Conservation (phyloP, 2,329 filamentous ascomycete genomes). For the Diaporthe citriasiana region DNA sequence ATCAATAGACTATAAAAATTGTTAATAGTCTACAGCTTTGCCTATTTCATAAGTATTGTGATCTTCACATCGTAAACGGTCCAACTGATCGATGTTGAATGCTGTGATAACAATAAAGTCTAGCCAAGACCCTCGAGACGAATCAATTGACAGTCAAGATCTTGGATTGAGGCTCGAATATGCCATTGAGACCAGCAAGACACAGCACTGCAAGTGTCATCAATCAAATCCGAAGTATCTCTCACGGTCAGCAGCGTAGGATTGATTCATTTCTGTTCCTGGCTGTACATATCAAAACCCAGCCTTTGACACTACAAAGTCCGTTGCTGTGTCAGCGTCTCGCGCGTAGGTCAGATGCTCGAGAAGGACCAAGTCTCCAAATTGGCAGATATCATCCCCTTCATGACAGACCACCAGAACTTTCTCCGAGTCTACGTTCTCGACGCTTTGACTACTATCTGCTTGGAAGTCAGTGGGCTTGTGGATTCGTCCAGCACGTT, state of each 20-base stretch:
- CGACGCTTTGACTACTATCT: constrained; percentile 43
- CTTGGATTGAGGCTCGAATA: not conserved
- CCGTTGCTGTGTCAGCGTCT: constrained; percentile 46
- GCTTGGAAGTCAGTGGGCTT: constrained; percentile 1
- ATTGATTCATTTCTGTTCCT: not conserved
- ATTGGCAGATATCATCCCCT: constrained; percentile 47
- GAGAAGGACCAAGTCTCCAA: constrained; percentile 45
- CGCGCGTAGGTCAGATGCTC: constrained; percentile 48
- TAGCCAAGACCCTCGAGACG: not conserved
- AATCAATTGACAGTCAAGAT: not conserved
- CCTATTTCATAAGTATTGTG: not conserved
- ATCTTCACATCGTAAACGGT: not conserved
- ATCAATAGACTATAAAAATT: not conserved
- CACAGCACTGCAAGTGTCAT: not conserved
- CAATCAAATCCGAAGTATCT: not conserved
- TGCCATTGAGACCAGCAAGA: not conserved
- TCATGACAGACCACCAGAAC: constrained; percentile 45
- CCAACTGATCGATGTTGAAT: not conserved
- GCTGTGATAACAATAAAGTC: not conserved
- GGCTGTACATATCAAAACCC: not conserved
- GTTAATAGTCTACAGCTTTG: no score
- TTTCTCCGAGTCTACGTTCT: constrained; percentile 40
- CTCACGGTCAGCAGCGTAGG: not conserved
- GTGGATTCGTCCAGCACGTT: accelerated
- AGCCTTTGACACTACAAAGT: constrained; percentile 44